Evolutionary conservation across 169 alveolate species (phyloP).

Genomic region (Cryptosporidium xiaoi): DNA sequence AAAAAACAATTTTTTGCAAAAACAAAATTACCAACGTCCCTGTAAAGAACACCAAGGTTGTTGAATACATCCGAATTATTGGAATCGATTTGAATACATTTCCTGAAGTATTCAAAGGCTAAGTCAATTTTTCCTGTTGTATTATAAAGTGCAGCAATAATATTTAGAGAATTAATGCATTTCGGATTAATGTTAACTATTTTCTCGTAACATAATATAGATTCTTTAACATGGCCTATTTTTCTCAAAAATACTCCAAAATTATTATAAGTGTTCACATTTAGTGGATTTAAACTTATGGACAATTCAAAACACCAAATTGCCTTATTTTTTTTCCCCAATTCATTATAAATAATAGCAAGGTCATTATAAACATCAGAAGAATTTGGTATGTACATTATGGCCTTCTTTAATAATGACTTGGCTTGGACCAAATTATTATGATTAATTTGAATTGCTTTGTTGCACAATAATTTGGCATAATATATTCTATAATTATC

Average conservation of each 20-base stretch:
- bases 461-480: slow-evolving; percentile 9
- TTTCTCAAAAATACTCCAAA: slow-evolving; percentile 35
- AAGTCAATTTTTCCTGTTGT: slow-evolving; percentile 76
- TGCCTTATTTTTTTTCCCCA: slow-evolving; percentile 54
- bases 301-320: slow-evolving; percentile 69
- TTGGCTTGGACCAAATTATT: slow-evolving; percentile 1
- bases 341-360: slow-evolving; percentile 38
- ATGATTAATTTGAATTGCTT: slow-evolving; percentile 9
- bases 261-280: slow-evolving; percentile 26
- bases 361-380: slow-evolving; percentile 44
- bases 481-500: slow-evolving; percentile 35
- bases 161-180: slow-evolving; percentile 38
- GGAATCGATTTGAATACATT: slow-evolving; percentile 77
- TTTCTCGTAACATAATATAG: slow-evolving; percentile 49
- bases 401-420: slow-evolving; percentile 31
- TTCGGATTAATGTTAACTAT: slow-evolving; percentile 23
- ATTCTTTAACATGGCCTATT: slow-evolving; percentile 30
- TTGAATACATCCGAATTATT: slow-evolving; percentile 74
- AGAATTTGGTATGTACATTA: slow-evolving; percentile 55
- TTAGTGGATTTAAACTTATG: slow-evolving; percentile 23
- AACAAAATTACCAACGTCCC: slow-evolving; percentile 76
- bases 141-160: slow-evolving; percentile 76
- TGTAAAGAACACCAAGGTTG: slow-evolving; percentile 78
- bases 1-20: slow-evolving; percentile 77
- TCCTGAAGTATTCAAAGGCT: slow-evolving; percentile 76